Evolutionary conservation across 306 rosid genomes (phyloP), one percentile per base, ranked within the genome.

Genomic region (Erythrophleum fordii): DNA sequence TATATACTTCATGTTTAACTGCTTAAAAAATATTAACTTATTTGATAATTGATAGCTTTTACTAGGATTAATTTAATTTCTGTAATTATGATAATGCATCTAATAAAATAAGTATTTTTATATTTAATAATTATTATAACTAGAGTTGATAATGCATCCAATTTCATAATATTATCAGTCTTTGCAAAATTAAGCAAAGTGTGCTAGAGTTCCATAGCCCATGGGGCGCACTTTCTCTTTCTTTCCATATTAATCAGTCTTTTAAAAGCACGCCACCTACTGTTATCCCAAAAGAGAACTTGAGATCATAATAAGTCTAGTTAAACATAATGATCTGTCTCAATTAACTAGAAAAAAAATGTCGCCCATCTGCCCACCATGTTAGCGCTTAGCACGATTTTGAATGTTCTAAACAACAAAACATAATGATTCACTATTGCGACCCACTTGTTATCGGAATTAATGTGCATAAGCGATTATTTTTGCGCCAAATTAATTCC

Each of bases 381-480:
- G 26, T 77, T 66, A 81, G 69, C 80, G n/a, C 58, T 73, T 49
- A 76, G 56, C 58, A 59, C 64, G 64, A 73, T 80, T 77, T 80
- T 44, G 78, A 66, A 83, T 84, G 82, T 81, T 77, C 9, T 55
- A 60, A 87, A 41, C 80, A 84, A 49, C 85, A 52, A 78, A 88
- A 85, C 95, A 90, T 60, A 90, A 91, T 94, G 58, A 86, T 86
- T 35, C 81, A 61, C 44, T 49, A 49, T 53, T 48, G 77, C 64
- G 89, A 83, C 94, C 97, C 90, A 91, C 90, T 84, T 86, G 87
- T 83, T 73, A 65, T 35, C 46, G 18, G n/a, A 87, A 88, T 78
- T 87, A 25, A 23, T 58, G 81, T 59, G 85, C 92, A 83, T 90
- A 86, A 90, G 85, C n/a, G n/a, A n/a, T n/a, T n/a, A n/a, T n/a